Evolutionary conservation across 1,284 basidiomycete species (phyloP), one percentile per base, ranked within the genome.

Genomic region (Cutaneotrichosporon sp.): DNA sequence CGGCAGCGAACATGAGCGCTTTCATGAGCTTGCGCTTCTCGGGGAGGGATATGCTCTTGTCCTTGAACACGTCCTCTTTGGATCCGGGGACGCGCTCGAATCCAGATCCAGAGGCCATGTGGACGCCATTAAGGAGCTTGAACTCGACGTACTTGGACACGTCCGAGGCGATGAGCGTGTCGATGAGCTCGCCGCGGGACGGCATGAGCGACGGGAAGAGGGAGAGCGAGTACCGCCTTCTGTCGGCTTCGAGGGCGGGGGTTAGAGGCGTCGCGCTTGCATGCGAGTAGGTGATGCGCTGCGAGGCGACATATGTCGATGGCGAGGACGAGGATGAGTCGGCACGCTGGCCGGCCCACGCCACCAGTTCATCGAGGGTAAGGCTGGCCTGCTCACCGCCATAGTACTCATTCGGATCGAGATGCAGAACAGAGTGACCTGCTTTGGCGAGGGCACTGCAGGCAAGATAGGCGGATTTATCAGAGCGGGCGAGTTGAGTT

Each of bases 21-120:
- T 95, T 92, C 91, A 98, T 98, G 46, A 99, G 82, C 46, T 89
- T 85, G 50, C 95, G 84, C 81, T 98, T 99, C 66, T 96, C 92
- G 40, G 95, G 78, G 7, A 98, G 83, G 4, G 84, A 85, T 14
- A 97, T 85, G 5, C 83, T 83, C 74, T 88, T 88, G 79, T 87
- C 89, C 81, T 90, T 93, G 85, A 99, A 97, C 26, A 99, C 86
- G 66, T 93, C 91, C 78, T 96, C 93, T 77, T 97, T 98, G 81
- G 87, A 91, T 32, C 89, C 88, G 0, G 96, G 96, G 0, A 98
- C 95, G 55, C 81, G 84, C 69, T 85, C 9, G 22, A 40, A 56
- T 14, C 46, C 55, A 11, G 72, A 26, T 22, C 51, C 31, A 16
- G 31, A 53, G 51, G 51, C 73, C 21, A 94, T 81, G 11, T 83